These are phyloP conservation scores for Suhomyces sp. DNA, from an alignment of 805 yeast genomes.

Conservation along the genomic window DNA sequence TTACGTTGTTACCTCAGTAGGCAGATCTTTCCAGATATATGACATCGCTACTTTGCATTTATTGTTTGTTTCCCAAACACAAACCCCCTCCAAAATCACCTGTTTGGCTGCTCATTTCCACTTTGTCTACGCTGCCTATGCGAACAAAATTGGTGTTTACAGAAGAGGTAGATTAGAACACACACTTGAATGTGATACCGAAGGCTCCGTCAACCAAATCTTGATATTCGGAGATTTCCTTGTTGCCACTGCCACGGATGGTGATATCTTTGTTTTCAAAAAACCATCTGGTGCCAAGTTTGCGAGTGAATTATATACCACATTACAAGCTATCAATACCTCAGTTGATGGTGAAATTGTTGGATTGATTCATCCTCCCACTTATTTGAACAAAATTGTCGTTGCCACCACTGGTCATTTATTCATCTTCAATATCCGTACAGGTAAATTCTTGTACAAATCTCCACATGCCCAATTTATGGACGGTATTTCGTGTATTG, in stretches of 20 bases:
- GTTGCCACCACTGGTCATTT: conserved; percentile 71
- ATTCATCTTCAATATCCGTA: conserved; percentile 67
- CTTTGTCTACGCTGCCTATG: conserved; percentile 76
- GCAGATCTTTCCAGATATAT: conserved; percentile 85
- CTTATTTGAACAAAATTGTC: conserved; percentile 85
- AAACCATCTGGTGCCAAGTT: conserved; percentile 43
- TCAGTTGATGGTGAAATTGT: conserved; percentile 71
- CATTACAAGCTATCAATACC: conserved; percentile 50
- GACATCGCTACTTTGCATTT: conserved; percentile 86
- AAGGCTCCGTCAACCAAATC: conserved; percentile 46
- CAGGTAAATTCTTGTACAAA: conserved; percentile 68
- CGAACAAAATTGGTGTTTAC: conserved; percentile 69
- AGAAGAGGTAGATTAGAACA: conserved; percentile 73
- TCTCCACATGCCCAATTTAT: conserved; percentile 46
- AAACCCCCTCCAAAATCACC: conserved; percentile 68
- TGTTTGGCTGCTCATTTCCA: conserved; percentile 80
- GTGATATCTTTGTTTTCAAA: conserved; percentile 54
- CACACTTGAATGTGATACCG: conserved; percentile 33
- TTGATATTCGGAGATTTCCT: conserved; percentile 77
- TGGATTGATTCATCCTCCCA: conserved; percentile 77
- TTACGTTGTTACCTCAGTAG: conserved; percentile 87
- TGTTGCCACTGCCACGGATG: conserved; percentile 48
- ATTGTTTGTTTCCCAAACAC: conserved; percentile 79
- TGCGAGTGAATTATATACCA: conserved; percentile 68
- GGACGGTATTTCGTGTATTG: conserved; percentile 62